phyloP scores from a whole-genome alignment of 371 early-diverging fungal species.

The Mucor plumbeus region DNA sequence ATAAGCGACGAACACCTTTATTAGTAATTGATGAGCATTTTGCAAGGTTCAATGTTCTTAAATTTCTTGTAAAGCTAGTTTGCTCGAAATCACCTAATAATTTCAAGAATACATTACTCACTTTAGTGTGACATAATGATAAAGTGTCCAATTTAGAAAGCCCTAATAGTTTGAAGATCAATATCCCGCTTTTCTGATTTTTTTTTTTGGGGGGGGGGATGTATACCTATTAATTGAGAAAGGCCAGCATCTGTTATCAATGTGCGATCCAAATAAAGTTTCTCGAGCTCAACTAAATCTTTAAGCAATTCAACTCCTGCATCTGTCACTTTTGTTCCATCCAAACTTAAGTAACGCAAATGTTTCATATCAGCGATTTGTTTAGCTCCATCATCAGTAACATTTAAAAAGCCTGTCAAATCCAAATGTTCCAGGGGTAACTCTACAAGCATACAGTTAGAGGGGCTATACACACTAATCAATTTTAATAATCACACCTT shows the following conservation, averaged over 20 bases:
- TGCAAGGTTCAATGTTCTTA: conserved; percentile 41
- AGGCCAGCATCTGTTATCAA: conserved; percentile 40
- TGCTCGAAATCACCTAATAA: conserved; percentile 31
- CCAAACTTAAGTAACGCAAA: conserved; percentile 38
- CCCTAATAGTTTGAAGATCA: conserved; percentile 5
- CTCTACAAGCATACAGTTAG: conserved; percentile 20
- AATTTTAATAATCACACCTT: conserved; percentile 25
- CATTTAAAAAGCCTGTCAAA: conserved; percentile 37
- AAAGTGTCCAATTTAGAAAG: conserved; percentile 35
- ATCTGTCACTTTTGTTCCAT: conserved; percentile 50
- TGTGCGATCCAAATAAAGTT: conserved; percentile 49
- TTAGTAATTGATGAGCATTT: conserved; percentile 36
- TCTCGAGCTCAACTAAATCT: conserved; percentile 37
- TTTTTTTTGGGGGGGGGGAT: too few species aligned
- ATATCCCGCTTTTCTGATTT: background rate
- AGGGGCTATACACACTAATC: background rate
- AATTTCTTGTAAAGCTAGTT: conserved; percentile 31
- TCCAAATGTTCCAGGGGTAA: conserved; percentile 40
- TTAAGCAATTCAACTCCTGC: conserved; percentile 31
- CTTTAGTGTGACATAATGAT: conserved; percentile 35
- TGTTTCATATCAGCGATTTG: conserved; percentile 38
- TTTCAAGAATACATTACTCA: conserved; percentile 16
- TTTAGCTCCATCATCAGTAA: conserved; percentile 41
- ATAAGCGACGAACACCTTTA: conserved; percentile 33
- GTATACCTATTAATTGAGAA: conserved; percentile 25